Evolutionary conservation across 371 early-diverging fungal species (phyloP).

Genomic region (Mucor plumbeus): DNA sequence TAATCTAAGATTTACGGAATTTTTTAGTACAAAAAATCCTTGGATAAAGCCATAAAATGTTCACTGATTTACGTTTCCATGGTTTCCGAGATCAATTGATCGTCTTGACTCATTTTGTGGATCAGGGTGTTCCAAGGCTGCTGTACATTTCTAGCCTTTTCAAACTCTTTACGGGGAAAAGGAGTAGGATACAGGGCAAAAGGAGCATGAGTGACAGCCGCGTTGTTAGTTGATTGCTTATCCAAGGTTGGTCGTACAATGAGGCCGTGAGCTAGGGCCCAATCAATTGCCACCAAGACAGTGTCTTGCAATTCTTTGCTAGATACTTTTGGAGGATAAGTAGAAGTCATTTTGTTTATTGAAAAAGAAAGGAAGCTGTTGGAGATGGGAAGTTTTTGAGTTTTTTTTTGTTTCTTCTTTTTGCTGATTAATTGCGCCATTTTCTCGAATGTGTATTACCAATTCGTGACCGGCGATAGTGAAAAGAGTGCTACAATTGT

Average conservation of each 20-base stretch:
- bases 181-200: slow-evolving; percentile 89
- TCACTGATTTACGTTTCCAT: slow-evolving; percentile 67
- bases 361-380: slow-evolving; percentile 9
- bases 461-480: background rate
- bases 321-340: slow-evolving; percentile 30
- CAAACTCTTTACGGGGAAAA: slow-evolving; percentile 78
- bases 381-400: background rate
- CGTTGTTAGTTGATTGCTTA: slow-evolving; percentile 37
- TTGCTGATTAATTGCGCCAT: slow-evolving; percentile 32
- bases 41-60: background rate
- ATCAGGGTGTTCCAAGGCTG: slow-evolving; percentile 84
- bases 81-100: slow-evolving; percentile 72
- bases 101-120: slow-evolving; percentile 78
- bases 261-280: slow-evolving; percentile 80
- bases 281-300: slow-evolving; percentile 72
- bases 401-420: background rate
- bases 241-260: slow-evolving; percentile 67
- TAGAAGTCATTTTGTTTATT: slow-evolving; percentile 19
- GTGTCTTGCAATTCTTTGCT: slow-evolving; percentile 31
- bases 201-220: slow-evolving; percentile 80
- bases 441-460: background rate
- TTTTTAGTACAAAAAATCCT: background rate
- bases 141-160: slow-evolving; percentile 79
- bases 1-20: slow-evolving; percentile 53
- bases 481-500: background rate